These are phyloP conservation scores for Crithidia bombi DNA, from an alignment of 208 protist genomes.

Conservation along the genomic window DNA sequence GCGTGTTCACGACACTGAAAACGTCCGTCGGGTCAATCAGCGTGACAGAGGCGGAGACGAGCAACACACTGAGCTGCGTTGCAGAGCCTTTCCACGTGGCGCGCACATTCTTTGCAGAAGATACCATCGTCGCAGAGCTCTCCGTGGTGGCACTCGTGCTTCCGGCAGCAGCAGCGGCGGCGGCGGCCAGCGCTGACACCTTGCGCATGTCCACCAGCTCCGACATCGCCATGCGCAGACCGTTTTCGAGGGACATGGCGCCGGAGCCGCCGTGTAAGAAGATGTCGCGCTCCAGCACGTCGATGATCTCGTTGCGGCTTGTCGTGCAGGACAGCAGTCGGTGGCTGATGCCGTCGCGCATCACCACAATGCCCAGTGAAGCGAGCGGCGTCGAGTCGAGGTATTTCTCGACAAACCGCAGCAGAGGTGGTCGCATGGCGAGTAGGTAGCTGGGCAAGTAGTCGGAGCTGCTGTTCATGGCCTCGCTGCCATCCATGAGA, in stretches of 20 bases:
- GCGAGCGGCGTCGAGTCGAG: slow-evolving; percentile 77
- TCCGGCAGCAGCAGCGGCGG: no score
- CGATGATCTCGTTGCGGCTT: slow-evolving; percentile 64
- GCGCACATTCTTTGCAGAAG: background rate
- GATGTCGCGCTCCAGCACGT: slow-evolving; percentile 74
- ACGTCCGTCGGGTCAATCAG: slow-evolving; percentile 83
- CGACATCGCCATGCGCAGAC: slow-evolving; percentile 73
- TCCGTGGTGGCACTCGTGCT: background rate
- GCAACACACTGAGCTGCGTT: slow-evolving; percentile 56
- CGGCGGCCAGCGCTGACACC: slow-evolving; percentile 33
- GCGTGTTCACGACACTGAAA: slow-evolving; percentile 55
- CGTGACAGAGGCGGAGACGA: slow-evolving; percentile 79
- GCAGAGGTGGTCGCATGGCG: slow-evolving; percentile 67
- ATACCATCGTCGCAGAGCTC: background rate
- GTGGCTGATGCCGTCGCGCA: slow-evolving; percentile 77
- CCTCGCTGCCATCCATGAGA: slow-evolving; percentile 83
- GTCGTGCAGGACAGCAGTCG: slow-evolving; percentile 67
- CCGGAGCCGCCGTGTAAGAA: slow-evolving; percentile 85
- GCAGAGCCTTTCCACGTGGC: slow-evolving; percentile 25
- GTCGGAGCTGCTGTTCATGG: slow-evolving; percentile 82
- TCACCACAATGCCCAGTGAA: slow-evolving; percentile 75
- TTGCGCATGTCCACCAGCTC: slow-evolving; percentile 80
- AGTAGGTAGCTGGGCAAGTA: slow-evolving; percentile 87
- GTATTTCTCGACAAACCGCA: slow-evolving; percentile 59
- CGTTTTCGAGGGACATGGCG: slow-evolving; percentile 77